Evolutionary conservation across 202 grass and related monocot genomes (phyloP).

Genomic region (Carex sylvatica): DNA sequence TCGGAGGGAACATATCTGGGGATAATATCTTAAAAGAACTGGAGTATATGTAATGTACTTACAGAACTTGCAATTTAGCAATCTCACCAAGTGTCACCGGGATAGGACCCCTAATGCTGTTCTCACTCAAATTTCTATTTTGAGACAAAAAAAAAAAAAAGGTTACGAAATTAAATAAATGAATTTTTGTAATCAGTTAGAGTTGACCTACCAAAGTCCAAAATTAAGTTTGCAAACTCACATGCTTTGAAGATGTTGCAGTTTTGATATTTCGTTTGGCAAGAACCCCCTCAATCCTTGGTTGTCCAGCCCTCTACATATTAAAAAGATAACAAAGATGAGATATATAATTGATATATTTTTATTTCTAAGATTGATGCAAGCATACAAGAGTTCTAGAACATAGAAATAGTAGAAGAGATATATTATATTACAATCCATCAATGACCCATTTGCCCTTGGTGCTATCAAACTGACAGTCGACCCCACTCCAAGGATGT

Average conservation of each 20-base stretch:
- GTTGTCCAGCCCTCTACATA: conserved; percentile 86
- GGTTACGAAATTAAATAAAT: conserved; percentile 27
- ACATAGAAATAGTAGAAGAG: conserved; percentile 29
- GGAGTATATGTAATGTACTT: conserved; percentile 39
- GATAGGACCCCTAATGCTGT: conserved; percentile 72
- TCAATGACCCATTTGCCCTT: conserved; percentile 67
- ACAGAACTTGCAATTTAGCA: conserved; percentile 71
- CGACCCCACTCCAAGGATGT: conserved; percentile 95
- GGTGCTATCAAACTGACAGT: conserved; percentile 66
- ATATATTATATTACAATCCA: conserved; percentile 88
- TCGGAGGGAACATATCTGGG: not conserved
- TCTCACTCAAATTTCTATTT: conserved; percentile 85
- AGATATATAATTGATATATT: not conserved
- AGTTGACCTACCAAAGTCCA: not conserved
- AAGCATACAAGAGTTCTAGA: conserved; percentile 4
- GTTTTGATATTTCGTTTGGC: conserved; percentile 61
- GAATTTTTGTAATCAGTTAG: not conserved
- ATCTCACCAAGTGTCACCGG: conserved; percentile 70
- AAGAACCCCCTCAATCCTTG: conserved; percentile 82
- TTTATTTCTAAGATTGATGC: not conserved
- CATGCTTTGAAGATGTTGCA: conserved; percentile 85
- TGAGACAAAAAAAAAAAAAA: not conserved
- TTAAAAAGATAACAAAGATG: conserved; percentile 21
- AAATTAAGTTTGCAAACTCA: conserved; percentile 30
- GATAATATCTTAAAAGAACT: not conserved